Base-by-base conservation (phyloP, 768 basidiomycete genomes). In the Trametes meyenii region DNA sequence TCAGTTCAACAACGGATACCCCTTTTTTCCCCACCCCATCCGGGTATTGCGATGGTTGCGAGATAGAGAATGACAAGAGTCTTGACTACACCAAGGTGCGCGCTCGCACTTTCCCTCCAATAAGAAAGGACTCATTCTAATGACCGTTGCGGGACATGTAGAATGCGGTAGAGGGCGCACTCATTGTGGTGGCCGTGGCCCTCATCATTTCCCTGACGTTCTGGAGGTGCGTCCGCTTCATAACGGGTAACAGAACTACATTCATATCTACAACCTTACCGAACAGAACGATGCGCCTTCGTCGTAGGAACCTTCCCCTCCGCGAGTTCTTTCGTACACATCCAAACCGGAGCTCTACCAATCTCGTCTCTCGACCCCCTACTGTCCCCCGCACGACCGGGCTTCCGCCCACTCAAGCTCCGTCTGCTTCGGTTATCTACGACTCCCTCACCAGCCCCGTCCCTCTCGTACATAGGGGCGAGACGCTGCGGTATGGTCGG, bases 331-430 rank as follows among this genome's bases (percentile, higher is more conserved):
- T 64, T 50, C 51, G 54, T 39, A 14, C 40, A 5, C 35, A 43
- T 29, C 24, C 57, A 1, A 23, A 40, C 21, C 50, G 23, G 8
- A 48, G 38, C 44, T 13, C 38, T 39, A 33, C 39, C 23, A 5
- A 16, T 50, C 11, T 29, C 40, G 40, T 39, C 42, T 14, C 40
- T 12, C 58, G 55, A 17, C 63, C 54, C 24, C 36, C 52, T 8
- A n/a, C 44, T 8, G 55, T 64, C 11, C 63, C 63, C 14, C 63
- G 63, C 33, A 64, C 63, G 26, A 64, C 59, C 16, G 59, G 59
- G 8, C 63, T 61, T 26, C 63, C 58, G 2, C 36, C 59, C 7
- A 39, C 48, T 1, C 40, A 35, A 2, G 29, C 21, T 6, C 53
- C 55, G 16, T 58, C 57, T 2, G 48, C 57, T 0, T 55, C 52